Evolutionary conservation across 1,284 basidiomycete genomes (phyloP), one percentile per base, ranked within the genome.

Genomic region (Ustilago xerochloae): DNA sequence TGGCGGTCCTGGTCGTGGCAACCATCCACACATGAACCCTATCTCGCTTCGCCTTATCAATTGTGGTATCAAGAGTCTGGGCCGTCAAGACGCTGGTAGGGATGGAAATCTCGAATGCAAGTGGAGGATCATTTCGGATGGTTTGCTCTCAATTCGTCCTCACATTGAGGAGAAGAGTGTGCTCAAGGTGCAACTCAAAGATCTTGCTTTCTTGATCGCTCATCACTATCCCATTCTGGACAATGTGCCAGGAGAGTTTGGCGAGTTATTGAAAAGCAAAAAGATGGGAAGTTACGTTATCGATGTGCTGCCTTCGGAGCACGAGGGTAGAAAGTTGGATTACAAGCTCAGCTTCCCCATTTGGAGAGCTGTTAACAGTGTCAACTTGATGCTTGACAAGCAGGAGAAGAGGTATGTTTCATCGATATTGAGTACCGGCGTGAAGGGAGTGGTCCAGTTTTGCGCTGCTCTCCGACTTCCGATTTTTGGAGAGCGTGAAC

Each of bases 41-140:
- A 89, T 90, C 38, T 90, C 91, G 26, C 88, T 98, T 60, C 90
- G 97, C 2, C 89, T 99, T 62, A 91, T 96, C 79, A 91, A 92
- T 32, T 92, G 92, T 41, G 97, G 97, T 30, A 93, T 95, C 60
- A 97, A 97, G 85, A 82, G 87, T 16, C 88, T 90, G 70, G 86
- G 87, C 4, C 85, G 88, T 28, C 89, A 90, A 80, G 89, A 89
- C 69, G 85, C 85, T 20, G 78, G 81, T 51, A 85, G 86, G 30
- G 83, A 84, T 24, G 80, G 52, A 13, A 75, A 78, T 18, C 83
- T 85, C 55, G 88, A 89, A 36, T 89, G 88, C 84, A 87, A 87
- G 46, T 87, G 89, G 47, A 89, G 91, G 61, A 89, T 97, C 38
- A 89, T 96, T 32, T 90, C 90, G 33, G 97, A 98, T 81, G 94